These are phyloP conservation scores for Aquanectria penicillioides DNA, from an alignment of 2,329 filamentous ascomycete species.

Conservation along the genomic window DNA sequence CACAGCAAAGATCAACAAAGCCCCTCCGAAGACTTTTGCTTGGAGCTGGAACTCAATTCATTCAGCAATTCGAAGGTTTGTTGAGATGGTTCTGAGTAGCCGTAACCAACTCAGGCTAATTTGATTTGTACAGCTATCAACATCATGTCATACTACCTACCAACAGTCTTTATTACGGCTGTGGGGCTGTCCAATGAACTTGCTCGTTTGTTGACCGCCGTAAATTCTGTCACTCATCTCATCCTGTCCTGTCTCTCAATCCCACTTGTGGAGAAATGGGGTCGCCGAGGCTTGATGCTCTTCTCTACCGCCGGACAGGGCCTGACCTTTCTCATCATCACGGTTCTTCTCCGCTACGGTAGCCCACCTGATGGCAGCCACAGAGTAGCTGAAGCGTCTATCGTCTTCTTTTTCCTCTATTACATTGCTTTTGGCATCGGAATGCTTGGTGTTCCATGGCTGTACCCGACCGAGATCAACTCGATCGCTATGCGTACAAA, in stretches of 20 bases:
- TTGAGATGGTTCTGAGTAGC: background rate
- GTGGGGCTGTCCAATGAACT: background rate
- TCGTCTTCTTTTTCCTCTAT: conserved; percentile 26
- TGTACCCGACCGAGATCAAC: conserved; percentile 55
- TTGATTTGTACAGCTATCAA: no score
- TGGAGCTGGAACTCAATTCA: background rate
- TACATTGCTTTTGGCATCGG: conserved; percentile 45
- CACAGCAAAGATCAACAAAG: background rate
- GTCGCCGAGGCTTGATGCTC: background rate
- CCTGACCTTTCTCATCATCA: background rate
- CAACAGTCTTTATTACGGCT: background rate
- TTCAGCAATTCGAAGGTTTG: background rate
- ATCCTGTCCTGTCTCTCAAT: background rate
- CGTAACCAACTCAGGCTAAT: background rate
- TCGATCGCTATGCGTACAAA: conserved; percentile 52
- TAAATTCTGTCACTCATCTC: background rate
- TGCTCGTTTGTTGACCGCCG: background rate
- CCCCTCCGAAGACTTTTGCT: background rate
- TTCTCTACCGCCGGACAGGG: background rate
- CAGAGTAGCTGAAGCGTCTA: background rate
- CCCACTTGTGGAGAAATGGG: background rate
- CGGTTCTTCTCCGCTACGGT: background rate
- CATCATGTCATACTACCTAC: background rate
- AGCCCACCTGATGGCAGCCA: background rate
- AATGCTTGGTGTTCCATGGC: conserved; percentile 51